These are phyloP conservation scores for Moricandia arvensis DNA, from an alignment of 345 rosid genomes.

Conservation along the genomic window DNA sequence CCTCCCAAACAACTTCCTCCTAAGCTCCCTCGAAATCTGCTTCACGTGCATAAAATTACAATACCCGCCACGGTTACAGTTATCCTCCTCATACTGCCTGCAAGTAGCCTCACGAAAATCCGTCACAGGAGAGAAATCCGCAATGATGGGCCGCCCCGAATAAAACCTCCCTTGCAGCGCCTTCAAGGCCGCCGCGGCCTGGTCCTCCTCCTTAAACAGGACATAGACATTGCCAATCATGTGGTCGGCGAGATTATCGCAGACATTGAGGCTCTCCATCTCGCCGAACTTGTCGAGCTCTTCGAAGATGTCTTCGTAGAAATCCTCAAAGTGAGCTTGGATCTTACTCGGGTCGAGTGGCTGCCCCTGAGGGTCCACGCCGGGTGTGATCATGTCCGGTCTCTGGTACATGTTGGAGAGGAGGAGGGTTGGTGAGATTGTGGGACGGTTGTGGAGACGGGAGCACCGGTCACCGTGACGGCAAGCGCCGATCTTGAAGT, in stretches of 20 bases:
- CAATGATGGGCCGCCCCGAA: conserved; percentile 86
- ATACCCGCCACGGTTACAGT: conserved; percentile 88
- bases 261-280: conserved; percentile 77
- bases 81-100: conserved; percentile 76
- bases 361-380: conserved; percentile 67
- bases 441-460: conserved; percentile 73
- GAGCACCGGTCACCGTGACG: conserved; percentile 88
- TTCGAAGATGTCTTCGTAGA: conserved; percentile 81
- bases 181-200: conserved; percentile 76
- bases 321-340: conserved; percentile 74
- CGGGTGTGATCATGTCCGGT: conserved; percentile 87
- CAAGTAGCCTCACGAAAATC: conserved; percentile 92
- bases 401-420: conserved; percentile 82
- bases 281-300: conserved; percentile 84
- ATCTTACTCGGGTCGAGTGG: conserved; percentile 67
- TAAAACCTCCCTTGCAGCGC: conserved; percentile 81
- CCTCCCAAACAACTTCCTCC: conserved; percentile 72
- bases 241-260: conserved; percentile 90
- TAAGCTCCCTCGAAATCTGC: conserved; percentile 73
- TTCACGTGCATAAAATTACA: conserved; percentile 94
- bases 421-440: conserved; percentile 68
- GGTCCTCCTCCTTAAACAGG: conserved; percentile 82
- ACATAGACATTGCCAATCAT: conserved; percentile 91
- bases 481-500: conserved; percentile 83
- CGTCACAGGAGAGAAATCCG: conserved; percentile 89